These are phyloP conservation scores for Picea glauca DNA, from an alignment of 75 land plant species.

Conservation along the genomic window DNA sequence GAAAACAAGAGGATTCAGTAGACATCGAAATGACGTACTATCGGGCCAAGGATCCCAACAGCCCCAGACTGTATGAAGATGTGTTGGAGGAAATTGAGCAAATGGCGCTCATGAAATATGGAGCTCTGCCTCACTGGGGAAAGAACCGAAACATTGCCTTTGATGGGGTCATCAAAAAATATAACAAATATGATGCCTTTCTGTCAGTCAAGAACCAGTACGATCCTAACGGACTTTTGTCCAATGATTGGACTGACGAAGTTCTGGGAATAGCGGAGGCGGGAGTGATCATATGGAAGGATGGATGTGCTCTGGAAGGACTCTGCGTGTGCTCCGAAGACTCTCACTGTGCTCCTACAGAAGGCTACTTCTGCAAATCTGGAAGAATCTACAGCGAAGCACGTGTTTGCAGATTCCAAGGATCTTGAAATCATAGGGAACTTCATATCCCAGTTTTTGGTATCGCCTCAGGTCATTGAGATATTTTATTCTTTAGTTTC, in stretches of 20 bases:
- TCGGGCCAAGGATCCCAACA: conserved; percentile 34
- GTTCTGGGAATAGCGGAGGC: conserved; percentile 8
- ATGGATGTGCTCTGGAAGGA: conserved; percentile 21
- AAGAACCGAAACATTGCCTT: conserved; percentile 66
- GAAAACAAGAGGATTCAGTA: conserved; percentile 54
- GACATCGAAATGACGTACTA: conserved; percentile 63
- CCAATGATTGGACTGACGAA: conserved; percentile 52
- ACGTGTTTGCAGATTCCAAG: conserved; percentile 13
- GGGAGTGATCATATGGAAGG: neutral
- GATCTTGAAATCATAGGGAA: no score
- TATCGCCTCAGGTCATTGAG: no score
- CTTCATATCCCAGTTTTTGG: no score
- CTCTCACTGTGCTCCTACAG: conserved; percentile 10
- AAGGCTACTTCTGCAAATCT: conserved; percentile 20
- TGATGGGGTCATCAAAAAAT: conserved; percentile 29
- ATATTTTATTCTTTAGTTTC: no score
- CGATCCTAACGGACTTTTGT: conserved; percentile 55
- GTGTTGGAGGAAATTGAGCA: conserved; percentile 75
- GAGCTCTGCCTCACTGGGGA: conserved; percentile 67
- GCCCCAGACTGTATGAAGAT: conserved; percentile 55
- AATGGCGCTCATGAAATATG: conserved; percentile 61
- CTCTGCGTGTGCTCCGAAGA: conserved; percentile 19
- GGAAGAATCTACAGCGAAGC: conserved; percentile 15
- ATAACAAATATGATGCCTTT: conserved; percentile 31
- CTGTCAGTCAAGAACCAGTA: conserved; percentile 29